These are phyloP conservation scores for Rhodomyrtus tomentosa DNA, from an alignment of 345 rosid genomes.

Conservation along the genomic window DNA sequence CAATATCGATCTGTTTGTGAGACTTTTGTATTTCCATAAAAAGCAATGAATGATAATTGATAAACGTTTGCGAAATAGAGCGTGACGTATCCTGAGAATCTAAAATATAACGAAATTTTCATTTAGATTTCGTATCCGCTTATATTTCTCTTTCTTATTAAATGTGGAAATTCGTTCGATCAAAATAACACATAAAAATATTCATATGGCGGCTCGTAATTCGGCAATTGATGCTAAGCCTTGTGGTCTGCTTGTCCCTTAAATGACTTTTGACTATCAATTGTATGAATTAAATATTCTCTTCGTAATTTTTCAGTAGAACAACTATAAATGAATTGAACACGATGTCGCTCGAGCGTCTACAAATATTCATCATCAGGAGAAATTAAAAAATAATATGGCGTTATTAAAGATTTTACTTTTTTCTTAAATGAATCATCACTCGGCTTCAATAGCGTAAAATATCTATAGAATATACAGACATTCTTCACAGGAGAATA, in stretches of 20 bases:
- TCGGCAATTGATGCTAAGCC: neutral
- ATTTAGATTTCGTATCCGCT: neutral
- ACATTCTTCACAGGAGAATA: neutral
- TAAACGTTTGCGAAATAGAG: neutral
- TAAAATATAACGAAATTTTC: neutral
- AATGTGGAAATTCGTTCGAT: neutral
- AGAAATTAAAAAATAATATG: neutral
- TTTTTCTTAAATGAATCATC: neutral
- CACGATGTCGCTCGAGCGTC: neutral
- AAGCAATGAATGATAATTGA: neutral
- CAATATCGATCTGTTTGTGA: neutral
- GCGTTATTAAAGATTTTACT: neutral
- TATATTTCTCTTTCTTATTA: neutral
- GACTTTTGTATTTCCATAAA: neutral
- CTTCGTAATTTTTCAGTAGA: neutral
- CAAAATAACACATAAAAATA: neutral
- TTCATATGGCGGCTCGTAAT: rapidly evolving
- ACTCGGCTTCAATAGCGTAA: neutral
- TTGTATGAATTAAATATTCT: neutral
- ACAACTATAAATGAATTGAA: neutral
- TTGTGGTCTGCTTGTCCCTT: rapidly evolving
- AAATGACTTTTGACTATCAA: neutral
- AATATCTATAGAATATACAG: rapidly evolving
- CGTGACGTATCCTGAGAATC: neutral
- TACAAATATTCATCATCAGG: neutral